These are phyloP conservation scores for Bruguiera parviflora DNA, from an alignment of 345 rosid genomes.

Conservation along the genomic window DNA sequence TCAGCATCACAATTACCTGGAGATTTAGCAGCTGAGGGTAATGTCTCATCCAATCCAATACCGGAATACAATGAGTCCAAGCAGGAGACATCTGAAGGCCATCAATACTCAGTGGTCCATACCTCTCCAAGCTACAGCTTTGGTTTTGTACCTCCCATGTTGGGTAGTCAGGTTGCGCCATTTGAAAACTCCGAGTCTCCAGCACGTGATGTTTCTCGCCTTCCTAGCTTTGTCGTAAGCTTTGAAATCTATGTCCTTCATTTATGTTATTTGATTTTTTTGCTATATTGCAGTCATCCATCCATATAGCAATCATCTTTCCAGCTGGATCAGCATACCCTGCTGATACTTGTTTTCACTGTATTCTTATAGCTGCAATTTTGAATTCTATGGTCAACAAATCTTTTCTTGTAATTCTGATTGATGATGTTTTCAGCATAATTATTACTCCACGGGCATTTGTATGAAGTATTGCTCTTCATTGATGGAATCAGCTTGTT, in stretches of 20 bases:
- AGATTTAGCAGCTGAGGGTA: slow-evolving; percentile 55
- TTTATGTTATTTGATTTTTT: slow-evolving; percentile 10
- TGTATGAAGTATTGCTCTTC: not conserved
- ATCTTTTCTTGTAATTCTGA: not conserved
- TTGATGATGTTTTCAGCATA: not conserved
- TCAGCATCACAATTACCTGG: slow-evolving; percentile 47
- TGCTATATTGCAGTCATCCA: not conserved
- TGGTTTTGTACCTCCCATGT: slow-evolving; percentile 60
- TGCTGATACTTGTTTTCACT: too few relatives aligned
- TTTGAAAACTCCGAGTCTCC: slow-evolving; percentile 77
- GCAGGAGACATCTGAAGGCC: slow-evolving; percentile 57
- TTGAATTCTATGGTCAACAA: not conserved
- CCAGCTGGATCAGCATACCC: too few relatives aligned
- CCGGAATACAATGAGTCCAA: slow-evolving; percentile 56
- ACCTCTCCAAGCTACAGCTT: slow-evolving; percentile 53
- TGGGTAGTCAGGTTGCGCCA: slow-evolving; percentile 57
- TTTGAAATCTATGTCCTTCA: slow-evolving; percentile 9
- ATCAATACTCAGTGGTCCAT: slow-evolving; percentile 56
- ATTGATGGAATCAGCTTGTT: slow-evolving; percentile 1
- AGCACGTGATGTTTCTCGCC: slow-evolving; percentile 63
- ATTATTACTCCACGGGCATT: not conserved
- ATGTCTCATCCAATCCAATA: slow-evolving; percentile 39
- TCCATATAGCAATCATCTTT: too few relatives aligned
- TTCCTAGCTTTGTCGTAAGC: slow-evolving; percentile 77
- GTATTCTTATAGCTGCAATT: not conserved